Conservation (phyloP, 441 rosid species). For the Populus hybrid region DNA sequence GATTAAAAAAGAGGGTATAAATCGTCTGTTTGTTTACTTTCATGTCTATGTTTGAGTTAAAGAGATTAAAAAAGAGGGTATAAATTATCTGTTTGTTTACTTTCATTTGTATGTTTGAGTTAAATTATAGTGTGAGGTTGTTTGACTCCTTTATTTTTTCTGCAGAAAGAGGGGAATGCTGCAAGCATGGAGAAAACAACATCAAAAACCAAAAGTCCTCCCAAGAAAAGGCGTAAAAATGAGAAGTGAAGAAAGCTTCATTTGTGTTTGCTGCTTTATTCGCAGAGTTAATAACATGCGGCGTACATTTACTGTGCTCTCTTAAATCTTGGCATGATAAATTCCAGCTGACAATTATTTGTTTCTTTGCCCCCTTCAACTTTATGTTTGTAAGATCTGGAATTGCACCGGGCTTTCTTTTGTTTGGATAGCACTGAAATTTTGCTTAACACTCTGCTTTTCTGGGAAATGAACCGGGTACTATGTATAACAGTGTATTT, state of each 20-base stretch:
- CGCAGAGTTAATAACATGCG: background rate
- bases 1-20: conserved; percentile 40
- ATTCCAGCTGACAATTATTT: background rate
- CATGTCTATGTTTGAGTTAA: background rate
- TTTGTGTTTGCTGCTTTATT: background rate
- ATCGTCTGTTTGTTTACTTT: background rate
- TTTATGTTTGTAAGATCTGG: background rate
- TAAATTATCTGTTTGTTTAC: background rate
- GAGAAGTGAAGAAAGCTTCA: conserved; percentile 17
- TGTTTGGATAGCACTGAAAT: background rate
- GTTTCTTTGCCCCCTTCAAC: background rate
- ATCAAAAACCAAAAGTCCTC: conserved; percentile 18
- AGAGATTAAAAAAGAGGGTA: conserved; percentile 35
- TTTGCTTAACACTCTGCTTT: background rate
- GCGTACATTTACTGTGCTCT: background rate
- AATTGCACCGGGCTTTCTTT: background rate
- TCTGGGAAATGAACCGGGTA: background rate
- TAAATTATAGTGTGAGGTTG: background rate
- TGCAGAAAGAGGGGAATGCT: conserved; percentile 29
- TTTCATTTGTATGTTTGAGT: background rate
- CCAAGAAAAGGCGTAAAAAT: conserved; percentile 37
- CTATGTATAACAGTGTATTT: background rate
- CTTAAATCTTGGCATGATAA: background rate
- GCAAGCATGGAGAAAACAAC: conserved; percentile 23
- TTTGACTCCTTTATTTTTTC: conserved; percentile 5